Evolutionary conservation across 2,329 filamentous ascomycete genomes (phyloP).

Genomic region (Penicillium griseofulvum): DNA sequence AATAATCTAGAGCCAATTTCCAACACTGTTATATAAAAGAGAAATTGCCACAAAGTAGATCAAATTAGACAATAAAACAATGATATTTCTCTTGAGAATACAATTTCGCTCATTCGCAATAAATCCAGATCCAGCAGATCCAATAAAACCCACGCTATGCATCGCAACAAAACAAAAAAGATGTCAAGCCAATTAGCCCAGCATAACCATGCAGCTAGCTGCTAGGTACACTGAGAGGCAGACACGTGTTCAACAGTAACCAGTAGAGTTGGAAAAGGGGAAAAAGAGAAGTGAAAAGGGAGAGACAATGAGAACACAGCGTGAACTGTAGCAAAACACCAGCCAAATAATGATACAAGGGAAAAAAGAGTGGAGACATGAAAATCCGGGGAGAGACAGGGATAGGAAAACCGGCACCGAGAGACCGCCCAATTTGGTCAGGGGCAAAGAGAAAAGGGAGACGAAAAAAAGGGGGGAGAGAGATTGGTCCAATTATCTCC

Average conservation of each 20-base stretch:
- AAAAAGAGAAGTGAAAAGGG: not conserved
- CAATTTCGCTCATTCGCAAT: slow-evolving; percentile 19
- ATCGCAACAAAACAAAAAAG: slow-evolving; percentile 13
- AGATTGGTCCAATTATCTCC: slow-evolving; percentile 3
- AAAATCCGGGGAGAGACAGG: slow-evolving; percentile 13
- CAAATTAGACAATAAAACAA: not conserved
- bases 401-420: not conserved
- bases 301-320: not conserved
- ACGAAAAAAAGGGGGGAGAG: slow-evolving; percentile 9
- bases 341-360: slow-evolving; percentile 26
- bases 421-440: slow-evolving; percentile 2
- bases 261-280: slow-evolving; percentile 1
- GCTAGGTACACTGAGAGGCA: slow-evolving; percentile 4
- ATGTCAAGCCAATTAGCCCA: not conserved
- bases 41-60: not conserved
- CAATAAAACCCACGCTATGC: slow-evolving; percentile 34
- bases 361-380: slow-evolving; percentile 4
- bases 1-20: too few species aligned
- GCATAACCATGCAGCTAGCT: slow-evolving; percentile 16
- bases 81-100: slow-evolving; percentile 6
- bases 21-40: not conserved
- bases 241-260: slow-evolving; percentile 1
- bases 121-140: slow-evolving; percentile 12
- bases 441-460: not conserved
- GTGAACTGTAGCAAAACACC: too few species aligned